phyloP scores from a whole-genome alignment of 768 basidiomycete species.

The Russula vinacea region DNA sequence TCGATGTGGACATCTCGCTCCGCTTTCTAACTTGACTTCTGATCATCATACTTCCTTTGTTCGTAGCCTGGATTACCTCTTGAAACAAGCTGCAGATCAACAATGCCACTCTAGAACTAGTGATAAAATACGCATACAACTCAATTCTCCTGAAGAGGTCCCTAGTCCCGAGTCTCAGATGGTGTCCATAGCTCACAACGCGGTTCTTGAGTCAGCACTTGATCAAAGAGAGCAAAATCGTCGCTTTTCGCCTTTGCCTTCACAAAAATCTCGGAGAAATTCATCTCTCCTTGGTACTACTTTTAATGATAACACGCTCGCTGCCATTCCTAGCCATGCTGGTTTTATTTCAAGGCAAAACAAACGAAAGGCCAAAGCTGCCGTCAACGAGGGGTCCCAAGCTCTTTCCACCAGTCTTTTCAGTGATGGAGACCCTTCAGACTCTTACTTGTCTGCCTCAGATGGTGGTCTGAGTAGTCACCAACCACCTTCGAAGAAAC shows the following conservation, averaged over 20 bases:
- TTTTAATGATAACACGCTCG: neutral
- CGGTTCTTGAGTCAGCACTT: neutral
- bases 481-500: slow-evolving; percentile 11
- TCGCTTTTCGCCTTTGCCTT: neutral
- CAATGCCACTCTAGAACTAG: neutral
- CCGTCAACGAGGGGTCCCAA: neutral
- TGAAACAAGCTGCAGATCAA: slow-evolving; percentile 9
- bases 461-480: neutral
- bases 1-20: neutral
- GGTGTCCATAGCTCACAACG: neutral
- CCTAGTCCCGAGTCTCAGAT: neutral
- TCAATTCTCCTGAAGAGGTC: neutral
- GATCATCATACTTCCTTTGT: slow-evolving; percentile 6
- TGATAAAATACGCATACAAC: slow-evolving; percentile 13
- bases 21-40: neutral
- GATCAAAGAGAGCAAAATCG: neutral
- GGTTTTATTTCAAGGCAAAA: neutral
- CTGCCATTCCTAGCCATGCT: neutral
- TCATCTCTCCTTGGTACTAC: neutral
- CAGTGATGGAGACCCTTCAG: neutral
- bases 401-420: neutral
- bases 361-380: slow-evolving; percentile 11
- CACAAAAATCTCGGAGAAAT: neutral
- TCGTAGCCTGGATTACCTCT: slow-evolving; percentile 7
- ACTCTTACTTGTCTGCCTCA: slow-evolving; percentile 18